Evolutionary conservation across 306 rosid genomes (phyloP), one percentile per base, ranked within the genome.

Genomic region (Inga oerstediana): DNA sequence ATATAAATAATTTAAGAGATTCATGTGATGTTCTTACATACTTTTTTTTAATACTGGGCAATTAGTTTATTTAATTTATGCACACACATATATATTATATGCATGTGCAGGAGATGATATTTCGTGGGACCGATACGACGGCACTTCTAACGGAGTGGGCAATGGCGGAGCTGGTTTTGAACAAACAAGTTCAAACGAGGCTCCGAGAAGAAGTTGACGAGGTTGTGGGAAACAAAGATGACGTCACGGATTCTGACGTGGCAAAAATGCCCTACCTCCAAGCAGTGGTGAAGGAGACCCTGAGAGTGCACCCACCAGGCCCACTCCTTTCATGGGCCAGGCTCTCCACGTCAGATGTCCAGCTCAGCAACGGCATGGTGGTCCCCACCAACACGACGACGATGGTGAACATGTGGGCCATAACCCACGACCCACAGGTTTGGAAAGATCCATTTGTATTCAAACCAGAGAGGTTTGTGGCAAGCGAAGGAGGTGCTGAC

Each of bases 321-420:
- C 91, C 91, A 3, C 89, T 89, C 15, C 89, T 89, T n/a, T 89
- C 91, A 0, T 89, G 91, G 91, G 91, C 91, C 82, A 80, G 91
- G 0, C 8, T 89, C 65, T 86, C 91, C 88, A 86, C 89, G 15
- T 86, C 91, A 20, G 89, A 89, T 41, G 87, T 89, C 87, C 88
- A 82, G 58, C 88, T 89, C 80, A 86, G 88, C 87, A 89, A 89
- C 8, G 85, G 89, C 27, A 89, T 89, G 91, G 82, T 86, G 84
- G 88, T 89, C 80, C 91, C 91, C 0, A 46, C 84, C 59, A 73
- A 86, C 78, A 89, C 91, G 13, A 86, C 89, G 4, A 62, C 88
- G 0, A 86, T 86, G 89, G 89, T 89, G 72, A 89, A 89, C 82
- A 89, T 86, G 89, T 89, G 89, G 89, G 85, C 89, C 52, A 86